These are phyloP conservation scores for Gonapodya sp. DNA, from an alignment of 192 early-diverging fungal genomes.

Conservation along the genomic window DNA sequence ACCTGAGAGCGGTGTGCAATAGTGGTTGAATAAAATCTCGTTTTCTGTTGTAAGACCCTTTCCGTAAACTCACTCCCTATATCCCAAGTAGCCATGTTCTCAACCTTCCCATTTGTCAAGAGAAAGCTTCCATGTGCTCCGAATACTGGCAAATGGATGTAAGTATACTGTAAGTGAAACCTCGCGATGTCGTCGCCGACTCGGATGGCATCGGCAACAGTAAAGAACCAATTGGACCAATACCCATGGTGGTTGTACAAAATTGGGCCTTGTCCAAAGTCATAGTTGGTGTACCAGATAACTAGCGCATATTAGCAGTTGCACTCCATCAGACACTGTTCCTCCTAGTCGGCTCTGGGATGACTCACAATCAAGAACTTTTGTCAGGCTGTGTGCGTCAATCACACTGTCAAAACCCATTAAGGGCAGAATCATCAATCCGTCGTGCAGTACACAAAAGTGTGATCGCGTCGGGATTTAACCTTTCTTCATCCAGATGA, in stretches of 20 bases:
- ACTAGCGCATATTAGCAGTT: too few species aligned
- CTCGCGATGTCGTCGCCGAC: slow-evolving; percentile 45
- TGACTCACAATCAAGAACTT: slow-evolving; percentile 26
- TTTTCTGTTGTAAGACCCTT: not conserved
- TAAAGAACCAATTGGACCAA: slow-evolving; percentile 46
- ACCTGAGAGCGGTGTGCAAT: not conserved
- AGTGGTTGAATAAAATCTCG: not conserved
- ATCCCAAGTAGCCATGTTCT: slow-evolving; percentile 47
- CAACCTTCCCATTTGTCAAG: slow-evolving; percentile 37
- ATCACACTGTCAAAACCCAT: slow-evolving; percentile 26
- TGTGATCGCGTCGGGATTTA: not conserved
- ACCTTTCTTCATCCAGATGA: slow-evolving; percentile 42
- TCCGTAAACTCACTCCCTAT: slow-evolving; percentile 20
- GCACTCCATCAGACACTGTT: too few species aligned
- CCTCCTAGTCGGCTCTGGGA: too few species aligned
- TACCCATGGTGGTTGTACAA: slow-evolving; percentile 49
- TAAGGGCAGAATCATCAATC: not conserved
- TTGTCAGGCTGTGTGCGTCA: slow-evolving; percentile 41
- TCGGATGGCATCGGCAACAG: slow-evolving; percentile 45
- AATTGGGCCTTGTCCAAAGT: slow-evolving; percentile 45
- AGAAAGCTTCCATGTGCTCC: slow-evolving; percentile 49
- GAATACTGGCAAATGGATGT: slow-evolving; percentile 42
- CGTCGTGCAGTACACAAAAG: not conserved
- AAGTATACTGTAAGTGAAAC: slow-evolving; percentile 49
- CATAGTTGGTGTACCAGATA: slow-evolving; percentile 44